These are phyloP conservation scores for Oryza brachyantha DNA, from an alignment of 176 grass and related monocot species.

Conservation along the genomic window DNA sequence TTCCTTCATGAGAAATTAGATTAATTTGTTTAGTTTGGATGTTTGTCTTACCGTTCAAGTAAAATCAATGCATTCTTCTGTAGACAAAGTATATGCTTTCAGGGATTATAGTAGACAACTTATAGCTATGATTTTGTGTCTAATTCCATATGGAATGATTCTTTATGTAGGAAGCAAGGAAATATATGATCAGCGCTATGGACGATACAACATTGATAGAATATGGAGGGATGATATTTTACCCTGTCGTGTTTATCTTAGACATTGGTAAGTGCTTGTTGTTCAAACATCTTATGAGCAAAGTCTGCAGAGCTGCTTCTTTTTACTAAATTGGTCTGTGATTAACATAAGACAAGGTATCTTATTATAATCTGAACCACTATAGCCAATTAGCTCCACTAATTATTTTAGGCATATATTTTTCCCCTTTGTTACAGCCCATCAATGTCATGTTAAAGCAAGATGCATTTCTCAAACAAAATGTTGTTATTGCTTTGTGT, in stretches of 20 bases:
- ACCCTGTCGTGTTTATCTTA: constrained; percentile 81
- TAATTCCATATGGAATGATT: neutral
- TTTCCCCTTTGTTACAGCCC: constrained; percentile 9
- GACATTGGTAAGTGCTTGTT: constrained; percentile 70
- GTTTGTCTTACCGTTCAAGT: neutral
- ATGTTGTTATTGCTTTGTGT: neutral
- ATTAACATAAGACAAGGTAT: neutral
- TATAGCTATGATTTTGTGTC: neutral
- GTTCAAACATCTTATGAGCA: constrained; percentile 4
- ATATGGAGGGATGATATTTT: constrained; percentile 98
- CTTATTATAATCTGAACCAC: constrained; percentile 1
- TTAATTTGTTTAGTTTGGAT: neutral
- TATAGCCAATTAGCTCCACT: neutral
- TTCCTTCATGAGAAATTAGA: neutral
- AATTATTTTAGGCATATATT: neutral
- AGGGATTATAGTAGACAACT: neutral
- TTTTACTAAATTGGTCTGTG: neutral
- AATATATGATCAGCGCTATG: constrained; percentile 72
- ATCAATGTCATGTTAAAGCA: constrained; percentile 32
- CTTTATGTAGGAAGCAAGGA: constrained; percentile 74
- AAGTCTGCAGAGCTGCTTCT: neutral
- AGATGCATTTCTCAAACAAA: constrained; percentile 21
- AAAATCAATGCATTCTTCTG: neutral
- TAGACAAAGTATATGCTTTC: neutral
- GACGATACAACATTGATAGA: constrained; percentile 75